A percentile compares a stretch with the other conserved stretches of the same genome.
These are phyloP conservation scores for Triticum monococcum DNA, from an alignment of 176 grass and related monocot species.

Conservation along the genomic window DNA sequence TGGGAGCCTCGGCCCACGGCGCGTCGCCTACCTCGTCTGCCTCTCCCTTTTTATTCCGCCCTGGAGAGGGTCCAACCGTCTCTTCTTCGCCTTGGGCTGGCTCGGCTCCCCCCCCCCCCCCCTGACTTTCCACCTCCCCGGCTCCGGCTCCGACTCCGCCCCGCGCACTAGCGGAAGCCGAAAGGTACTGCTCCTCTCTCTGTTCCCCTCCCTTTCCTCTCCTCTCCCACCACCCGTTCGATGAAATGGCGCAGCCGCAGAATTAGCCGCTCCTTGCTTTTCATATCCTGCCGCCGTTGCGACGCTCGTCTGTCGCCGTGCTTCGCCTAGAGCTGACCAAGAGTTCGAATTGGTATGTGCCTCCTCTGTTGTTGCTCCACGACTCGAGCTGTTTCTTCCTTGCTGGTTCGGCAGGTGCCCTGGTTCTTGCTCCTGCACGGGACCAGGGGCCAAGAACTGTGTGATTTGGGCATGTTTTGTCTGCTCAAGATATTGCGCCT, in stretches of 20 bases:
- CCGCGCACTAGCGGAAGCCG: not conserved
- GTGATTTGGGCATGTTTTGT: not conserved
- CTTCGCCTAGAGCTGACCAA: not conserved
- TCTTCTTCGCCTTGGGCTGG: not conserved
- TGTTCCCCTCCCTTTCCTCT: not conserved
- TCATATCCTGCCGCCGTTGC: no score
- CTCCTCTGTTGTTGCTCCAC: not conserved
- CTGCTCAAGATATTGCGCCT: not conserved
- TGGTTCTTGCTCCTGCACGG: not conserved
- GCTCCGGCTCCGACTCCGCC: not conserved
- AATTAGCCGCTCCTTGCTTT: not conserved
- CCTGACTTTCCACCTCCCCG: not conserved
- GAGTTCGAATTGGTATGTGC: not conserved
- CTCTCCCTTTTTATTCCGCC: constrained; percentile 28
- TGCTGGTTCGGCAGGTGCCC: not conserved
- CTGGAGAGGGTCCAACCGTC: constrained; percentile 5
- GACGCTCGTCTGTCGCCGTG: not conserved
- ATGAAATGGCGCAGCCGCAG: constrained; percentile 4
- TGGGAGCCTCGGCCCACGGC: not conserved
- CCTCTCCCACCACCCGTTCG: constrained; percentile 28
- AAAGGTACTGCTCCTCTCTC: constrained; percentile 17
- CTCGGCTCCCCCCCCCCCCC: not conserved
- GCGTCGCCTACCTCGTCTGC: not conserved
- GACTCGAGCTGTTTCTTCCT: not conserved
- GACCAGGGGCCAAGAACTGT: not conserved